Percentiles rank a stretch among this genome's conserved stretches.
These are phyloP conservation scores for Trichoderma sp. DNA, from an alignment of 2,329 filamentous ascomycete genomes.

Conservation along the genomic window DNA sequence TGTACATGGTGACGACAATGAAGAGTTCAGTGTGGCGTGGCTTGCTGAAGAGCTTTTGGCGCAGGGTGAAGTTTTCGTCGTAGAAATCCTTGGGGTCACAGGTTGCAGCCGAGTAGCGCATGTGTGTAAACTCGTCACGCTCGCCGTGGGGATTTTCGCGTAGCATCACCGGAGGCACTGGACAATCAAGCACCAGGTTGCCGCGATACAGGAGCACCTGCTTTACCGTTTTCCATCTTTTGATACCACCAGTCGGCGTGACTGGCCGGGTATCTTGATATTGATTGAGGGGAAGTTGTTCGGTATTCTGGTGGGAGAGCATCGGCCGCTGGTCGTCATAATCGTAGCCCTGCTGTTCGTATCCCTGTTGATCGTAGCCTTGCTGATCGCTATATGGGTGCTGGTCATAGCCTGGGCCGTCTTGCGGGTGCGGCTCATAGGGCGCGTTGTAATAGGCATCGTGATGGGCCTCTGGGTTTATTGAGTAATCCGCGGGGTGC, in stretches of 20 bases:
- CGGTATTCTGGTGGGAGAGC: conserved; percentile 61
- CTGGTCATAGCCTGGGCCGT: conserved; percentile 38
- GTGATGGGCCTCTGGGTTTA: conserved; percentile 83
- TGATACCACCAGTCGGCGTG: conserved; percentile 56
- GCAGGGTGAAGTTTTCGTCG: conserved; percentile 84
- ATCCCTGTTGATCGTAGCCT: conserved; percentile 40
- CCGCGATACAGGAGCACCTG: conserved; percentile 97
- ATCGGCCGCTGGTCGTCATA: conserved; percentile 77
- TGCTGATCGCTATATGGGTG: conserved; percentile 6
- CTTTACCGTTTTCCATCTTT: conserved; percentile 97
- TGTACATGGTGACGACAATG: conserved; percentile 98
- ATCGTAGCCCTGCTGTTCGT: conserved; percentile 60
- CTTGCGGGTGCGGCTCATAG: conserved; percentile 66
- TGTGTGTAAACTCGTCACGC: conserved; percentile 87
- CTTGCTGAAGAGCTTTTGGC: conserved; percentile 90
- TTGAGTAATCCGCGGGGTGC: conserved; percentile 65
- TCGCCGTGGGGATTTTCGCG: conserved; percentile 89
- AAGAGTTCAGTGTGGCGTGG: conserved; percentile 91
- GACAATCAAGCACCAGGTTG: conserved; percentile 95
- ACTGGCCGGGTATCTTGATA: conserved; percentile 47
- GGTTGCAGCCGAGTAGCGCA: conserved; percentile 92
- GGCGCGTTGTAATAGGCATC: conserved; percentile 84
- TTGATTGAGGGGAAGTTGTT: conserved; percentile 35
- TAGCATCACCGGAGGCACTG: conserved; percentile 83
- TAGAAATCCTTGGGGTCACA: conserved; percentile 91